Evolutionary conservation across 2,329 filamentous ascomycete species (phyloP), one percentile per base, ranked within the genome.

Genomic region (Verticillium albo-atrum): DNA sequence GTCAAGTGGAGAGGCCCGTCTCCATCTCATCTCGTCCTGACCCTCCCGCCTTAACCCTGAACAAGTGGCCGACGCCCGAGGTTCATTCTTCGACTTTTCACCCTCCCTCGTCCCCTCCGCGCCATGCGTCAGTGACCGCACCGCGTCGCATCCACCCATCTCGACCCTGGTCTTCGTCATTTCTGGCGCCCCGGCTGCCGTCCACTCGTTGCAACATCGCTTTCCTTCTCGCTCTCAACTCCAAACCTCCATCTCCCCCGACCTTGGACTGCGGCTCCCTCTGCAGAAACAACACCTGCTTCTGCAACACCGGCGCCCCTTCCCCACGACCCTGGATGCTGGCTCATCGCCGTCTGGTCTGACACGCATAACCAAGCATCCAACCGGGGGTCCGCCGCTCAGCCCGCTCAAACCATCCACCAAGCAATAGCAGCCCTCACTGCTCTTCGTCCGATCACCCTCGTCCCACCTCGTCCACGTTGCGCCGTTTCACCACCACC

Each of bases 291-390:
- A 25, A 3, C n/a, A 47, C 37, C 37, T 47, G 37, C 37, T 25
- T 12, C 37, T 47, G 37, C 20, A n/a, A 47, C 58, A 42, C 58
- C 42, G 37, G 54, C 42, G 55, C 53, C 26, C 59, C 17, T 37
- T 27, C 23, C 26, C 20, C 54, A 57, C 58, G 28, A 58, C 59
- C 61, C 61, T 62, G 60, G 61, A 62, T 62, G 61, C 61, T 61
- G 60, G 61, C 47, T 58, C 12, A 32, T 55, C 25, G 50, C 56
- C 57, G 54, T 47, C 54, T 58, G 56, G 54, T 47, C 37, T 23
- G 37, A 47, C 37, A 47, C 37, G 37, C 37, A 47, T 47, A 47
- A 47, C 7, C 37, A 25, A 47, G 37, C 37, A 47, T 14, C 37
- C 37, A 23, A 17, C n/a, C 37, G n/a, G 20, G 37, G 37, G 20